These are phyloP conservation scores for Rhizoctonia solani DNA, from an alignment of 1,284 basidiomycete species.

Conservation along the genomic window DNA sequence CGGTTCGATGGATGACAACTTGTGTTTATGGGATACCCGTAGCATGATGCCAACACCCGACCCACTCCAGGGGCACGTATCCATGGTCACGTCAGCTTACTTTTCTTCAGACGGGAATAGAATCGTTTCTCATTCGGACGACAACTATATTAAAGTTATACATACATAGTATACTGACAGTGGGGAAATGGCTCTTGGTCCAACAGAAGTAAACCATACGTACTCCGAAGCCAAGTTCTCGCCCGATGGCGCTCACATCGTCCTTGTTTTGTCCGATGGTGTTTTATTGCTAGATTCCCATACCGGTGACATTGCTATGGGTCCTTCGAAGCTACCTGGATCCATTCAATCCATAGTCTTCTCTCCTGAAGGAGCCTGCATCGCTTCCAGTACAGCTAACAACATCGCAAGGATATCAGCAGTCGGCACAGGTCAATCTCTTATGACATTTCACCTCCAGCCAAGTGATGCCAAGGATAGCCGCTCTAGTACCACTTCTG, in stretches of 20 bases:
- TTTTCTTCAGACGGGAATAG: constrained; percentile 22
- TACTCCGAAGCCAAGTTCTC: constrained; percentile 23
- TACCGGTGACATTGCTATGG: too few relatives aligned
- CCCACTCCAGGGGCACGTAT: background rate
- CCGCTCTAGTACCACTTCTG: too few relatives aligned
- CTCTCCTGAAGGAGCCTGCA: background rate
- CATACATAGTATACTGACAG: background rate
- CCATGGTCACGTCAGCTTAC: background rate
- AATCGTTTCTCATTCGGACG: constrained; percentile 4
- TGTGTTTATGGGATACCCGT: constrained; percentile 33
- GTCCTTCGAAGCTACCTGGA: too few relatives aligned
- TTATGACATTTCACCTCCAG: too few relatives aligned
- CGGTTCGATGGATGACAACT: constrained; percentile 33
- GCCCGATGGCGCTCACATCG: background rate
- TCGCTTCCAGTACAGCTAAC: too few relatives aligned
- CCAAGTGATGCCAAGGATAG: too few relatives aligned
- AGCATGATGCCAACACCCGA: background rate
- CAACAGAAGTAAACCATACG: background rate
- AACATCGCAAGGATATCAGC: too few relatives aligned
- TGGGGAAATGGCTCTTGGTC: background rate
- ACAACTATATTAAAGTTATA: background rate
- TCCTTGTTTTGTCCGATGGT: too few relatives aligned
- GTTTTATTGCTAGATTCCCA: too few relatives aligned
- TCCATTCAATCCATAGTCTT: background rate
- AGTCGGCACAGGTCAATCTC: too few relatives aligned